phyloP scores from a whole-genome alignment of 306 rosid genomes.

The Calophaca sinica region DNA sequence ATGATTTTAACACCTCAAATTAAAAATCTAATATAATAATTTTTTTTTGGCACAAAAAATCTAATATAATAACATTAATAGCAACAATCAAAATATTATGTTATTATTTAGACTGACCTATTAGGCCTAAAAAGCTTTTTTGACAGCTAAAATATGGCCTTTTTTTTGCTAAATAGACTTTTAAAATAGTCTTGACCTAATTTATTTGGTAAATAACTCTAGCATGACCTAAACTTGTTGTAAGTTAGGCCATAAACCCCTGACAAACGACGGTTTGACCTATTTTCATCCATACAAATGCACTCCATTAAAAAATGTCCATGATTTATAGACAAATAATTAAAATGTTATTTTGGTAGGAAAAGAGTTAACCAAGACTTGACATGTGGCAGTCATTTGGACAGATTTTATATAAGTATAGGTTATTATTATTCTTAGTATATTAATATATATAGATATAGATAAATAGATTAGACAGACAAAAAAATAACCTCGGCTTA shows the following conservation, averaged over 20 bases:
- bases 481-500: slow-evolving; percentile 42
- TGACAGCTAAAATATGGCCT: not conserved
- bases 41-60: no score
- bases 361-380: not conserved
- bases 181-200: not conserved
- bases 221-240: no score
- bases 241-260: no score
- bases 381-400: not conserved
- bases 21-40: not conserved
- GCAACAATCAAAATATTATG: not conserved
- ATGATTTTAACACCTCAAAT: not conserved
- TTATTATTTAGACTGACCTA: not conserved
- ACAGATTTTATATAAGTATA: slow-evolving; percentile 6
- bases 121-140: not conserved
- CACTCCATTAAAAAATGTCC: not conserved
- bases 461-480: not conserved
- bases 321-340: not conserved
- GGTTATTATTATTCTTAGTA: not conserved
- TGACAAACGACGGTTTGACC: no score
- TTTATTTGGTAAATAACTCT: not conserved
- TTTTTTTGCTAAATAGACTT: not conserved
- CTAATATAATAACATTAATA: not conserved
- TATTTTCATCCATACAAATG: not conserved
- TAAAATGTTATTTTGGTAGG: not conserved
- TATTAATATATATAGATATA: not conserved